These are phyloP conservation scores for Sporothrix brunneoviolacea DNA, from an alignment of 2,329 filamentous ascomycete genomes.

Conservation along the genomic window DNA sequence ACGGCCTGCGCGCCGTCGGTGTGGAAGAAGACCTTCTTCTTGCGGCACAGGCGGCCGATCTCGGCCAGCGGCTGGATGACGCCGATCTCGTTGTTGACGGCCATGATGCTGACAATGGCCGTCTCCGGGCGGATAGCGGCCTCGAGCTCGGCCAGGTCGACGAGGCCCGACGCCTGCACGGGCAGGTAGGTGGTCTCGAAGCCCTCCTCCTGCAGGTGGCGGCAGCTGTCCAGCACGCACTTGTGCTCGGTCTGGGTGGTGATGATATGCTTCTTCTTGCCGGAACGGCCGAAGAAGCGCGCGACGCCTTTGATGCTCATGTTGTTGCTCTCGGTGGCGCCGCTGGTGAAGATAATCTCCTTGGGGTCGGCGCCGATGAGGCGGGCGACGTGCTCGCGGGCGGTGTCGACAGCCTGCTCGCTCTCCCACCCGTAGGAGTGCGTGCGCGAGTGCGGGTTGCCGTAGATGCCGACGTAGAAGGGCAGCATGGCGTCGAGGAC, in stretches of 20 bases:
- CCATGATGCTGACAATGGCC: slow-evolving; percentile 91
- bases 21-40: slow-evolving; percentile 96
- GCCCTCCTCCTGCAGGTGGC: slow-evolving; percentile 93
- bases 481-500: slow-evolving; percentile 97
- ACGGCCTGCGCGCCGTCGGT: slow-evolving; percentile 94
- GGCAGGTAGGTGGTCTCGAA: slow-evolving; percentile 96
- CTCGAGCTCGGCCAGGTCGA: slow-evolving; percentile 77
- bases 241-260: slow-evolving; percentile 98
- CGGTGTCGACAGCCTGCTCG: slow-evolving; percentile 85
- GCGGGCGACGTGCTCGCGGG: slow-evolving; percentile 72
- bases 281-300: slow-evolving; percentile 83
- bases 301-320: slow-evolving; percentile 99
- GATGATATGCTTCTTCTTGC: slow-evolving; percentile 98
- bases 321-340: slow-evolving; percentile 97
- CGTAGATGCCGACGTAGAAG: slow-evolving; percentile 86
- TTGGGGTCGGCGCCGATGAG: slow-evolving; percentile 93
- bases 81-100: slow-evolving; percentile 98
- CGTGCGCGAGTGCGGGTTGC: slow-evolving; percentile 94
- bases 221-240: slow-evolving; percentile 94
- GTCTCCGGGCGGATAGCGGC: slow-evolving; percentile 88
- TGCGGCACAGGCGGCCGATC: slow-evolving; percentile 86
- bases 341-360: slow-evolving; percentile 98
- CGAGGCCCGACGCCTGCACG: slow-evolving; percentile 77
- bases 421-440: slow-evolving; percentile 99
- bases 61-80: slow-evolving; percentile 95